Base-by-base conservation (phyloP, 306 rosid genomes). In the Astragalus glycyphyllos region DNA sequence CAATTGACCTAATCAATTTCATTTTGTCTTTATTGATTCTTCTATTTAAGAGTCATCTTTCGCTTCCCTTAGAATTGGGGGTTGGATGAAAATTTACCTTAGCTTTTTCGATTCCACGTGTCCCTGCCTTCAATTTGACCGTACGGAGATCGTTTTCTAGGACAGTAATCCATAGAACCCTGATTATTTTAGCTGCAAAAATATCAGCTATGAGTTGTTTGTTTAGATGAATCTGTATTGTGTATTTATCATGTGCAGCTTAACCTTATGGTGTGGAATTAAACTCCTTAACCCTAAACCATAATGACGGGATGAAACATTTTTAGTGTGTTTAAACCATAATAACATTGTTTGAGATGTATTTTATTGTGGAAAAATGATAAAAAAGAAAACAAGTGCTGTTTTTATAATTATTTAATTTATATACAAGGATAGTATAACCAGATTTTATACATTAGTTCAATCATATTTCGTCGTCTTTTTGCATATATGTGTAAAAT, bases 151-250 rank as follows among this genome's bases (percentile, higher is more conserved):
- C 11, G 45, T 6, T 58, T 34, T 3, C 41, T 35, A 4, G 31
- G 13, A 4, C 4, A 58, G 64, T 63, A 11, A 32, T 59, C 44
- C 15, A 23, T 14, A 20, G 34, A 44, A n/a, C 15, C 4, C 5
- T 53, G 56, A 20, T 11, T 64, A 71, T 57, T 56, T 56, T 17
- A 56, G 61, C 61, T 56, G 61, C 10, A 56, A 56, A 55, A 12
- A 56, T 1, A 55, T 79, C 40, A 32, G 40, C 32, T 67, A 23
- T 58, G 65, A 23, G 11, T 17, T 65, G 26, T 55, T 31, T 75
- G 54, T 58, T 47, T 14, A 4, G 35, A 57, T 58, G 62, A 58
- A 49, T 41, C 63, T 49, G 54, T 45, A 15, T 76, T 38, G 42
- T 35, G 1, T 9, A 11, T 40, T 40, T 61, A 17, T 45, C 35